phyloP scores from a whole-genome alignment of 2,329 filamentous ascomycete genomes.

The Penicillium corylophilum region DNA sequence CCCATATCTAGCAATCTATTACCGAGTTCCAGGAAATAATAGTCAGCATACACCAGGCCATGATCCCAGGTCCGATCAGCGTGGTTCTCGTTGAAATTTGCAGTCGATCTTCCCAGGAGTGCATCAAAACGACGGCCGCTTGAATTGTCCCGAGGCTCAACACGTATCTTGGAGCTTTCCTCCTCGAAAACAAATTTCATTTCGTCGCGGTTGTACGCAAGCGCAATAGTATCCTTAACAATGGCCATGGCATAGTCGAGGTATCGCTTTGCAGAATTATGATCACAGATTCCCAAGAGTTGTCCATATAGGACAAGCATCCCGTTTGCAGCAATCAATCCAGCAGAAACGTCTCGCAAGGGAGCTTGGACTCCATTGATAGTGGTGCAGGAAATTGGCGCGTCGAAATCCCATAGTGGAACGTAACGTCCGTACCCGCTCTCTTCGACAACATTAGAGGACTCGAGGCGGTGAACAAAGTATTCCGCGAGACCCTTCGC shows the following conservation, averaged over 20 bases:
- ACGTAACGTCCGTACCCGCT: slow-evolving; percentile 1
- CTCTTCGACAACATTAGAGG: slow-evolving; percentile 12
- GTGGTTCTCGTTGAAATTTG: slow-evolving; percentile 40
- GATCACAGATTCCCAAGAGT: background rate
- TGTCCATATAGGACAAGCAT: slow-evolving; percentile 7
- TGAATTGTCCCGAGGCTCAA: background rate
- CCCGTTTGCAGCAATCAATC: slow-evolving; percentile 6
- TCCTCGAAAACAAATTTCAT: background rate
- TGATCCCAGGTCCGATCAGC: slow-evolving; percentile 39
- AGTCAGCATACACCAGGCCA: slow-evolving; percentile 45
- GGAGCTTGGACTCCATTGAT: background rate
- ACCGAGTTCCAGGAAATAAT: slow-evolving; percentile 42
- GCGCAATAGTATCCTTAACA: slow-evolving; percentile 4
- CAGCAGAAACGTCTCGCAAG: slow-evolving; percentile 8
- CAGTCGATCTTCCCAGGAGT: slow-evolving; percentile 33
- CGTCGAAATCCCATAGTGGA: slow-evolving; percentile 10
- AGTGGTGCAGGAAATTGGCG: slow-evolving; percentile 1
- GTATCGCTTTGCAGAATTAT: slow-evolving; percentile 4
- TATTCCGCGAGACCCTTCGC: slow-evolving; percentile 18
- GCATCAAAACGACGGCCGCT: slow-evolving; percentile 7
- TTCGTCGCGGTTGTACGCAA: slow-evolving; percentile 4
- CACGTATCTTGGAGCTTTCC: background rate
- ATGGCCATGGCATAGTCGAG: slow-evolving; percentile 8
- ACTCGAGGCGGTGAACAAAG: slow-evolving; percentile 17
- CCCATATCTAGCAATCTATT: slow-evolving; percentile 37